Conservation (phyloP, 2,329 filamentous ascomycete genomes). For the Sphaerulina vaccinii region DNA sequence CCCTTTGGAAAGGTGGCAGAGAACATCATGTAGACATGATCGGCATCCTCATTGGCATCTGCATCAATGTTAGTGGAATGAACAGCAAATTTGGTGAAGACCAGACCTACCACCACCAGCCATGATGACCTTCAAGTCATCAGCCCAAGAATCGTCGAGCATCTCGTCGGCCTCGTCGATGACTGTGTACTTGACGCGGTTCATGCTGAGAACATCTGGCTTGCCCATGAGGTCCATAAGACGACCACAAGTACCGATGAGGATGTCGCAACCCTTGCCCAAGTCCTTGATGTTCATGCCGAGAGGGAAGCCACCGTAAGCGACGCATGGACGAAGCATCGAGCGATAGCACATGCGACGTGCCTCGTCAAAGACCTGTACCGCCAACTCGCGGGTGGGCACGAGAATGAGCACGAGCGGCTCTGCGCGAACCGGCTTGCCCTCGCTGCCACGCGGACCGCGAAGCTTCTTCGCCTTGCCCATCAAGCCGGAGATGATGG, state of each 20-base stretch:
- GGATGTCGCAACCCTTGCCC: conserved; percentile 79
- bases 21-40: conserved; percentile 76
- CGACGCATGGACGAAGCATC: conserved; percentile 87
- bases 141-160: conserved; percentile 72
- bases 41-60: conserved; percentile 73
- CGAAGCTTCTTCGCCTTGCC: conserved; percentile 89
- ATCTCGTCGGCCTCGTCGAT: conserved; percentile 97
- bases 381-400: conserved; percentile 84
- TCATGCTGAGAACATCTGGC: conserved; percentile 66
- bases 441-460: conserved; percentile 61
- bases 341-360: conserved; percentile 91
- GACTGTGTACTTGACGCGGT: conserved; percentile 74
- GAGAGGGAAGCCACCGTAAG: conserved; percentile 81
- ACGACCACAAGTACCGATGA: conserved; percentile 85
- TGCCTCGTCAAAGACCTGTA: conserved; percentile 93
- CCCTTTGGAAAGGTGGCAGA: conserved; percentile 89
- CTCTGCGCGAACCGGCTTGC: conserved; percentile 67
- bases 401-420: conserved; percentile 82
- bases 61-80: conserved; percentile 20
- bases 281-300: conserved; percentile 70
- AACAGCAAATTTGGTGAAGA: not conserved
- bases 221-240: conserved; percentile 79
- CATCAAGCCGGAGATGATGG: conserved; percentile 87
- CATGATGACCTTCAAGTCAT: conserved; percentile 73
- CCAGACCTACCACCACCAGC: conserved; percentile 69